These are phyloP conservation scores for Cladochytrium replicatum DNA, from an alignment of 192 early-diverging fungal genomes.

Conservation along the genomic window DNA sequence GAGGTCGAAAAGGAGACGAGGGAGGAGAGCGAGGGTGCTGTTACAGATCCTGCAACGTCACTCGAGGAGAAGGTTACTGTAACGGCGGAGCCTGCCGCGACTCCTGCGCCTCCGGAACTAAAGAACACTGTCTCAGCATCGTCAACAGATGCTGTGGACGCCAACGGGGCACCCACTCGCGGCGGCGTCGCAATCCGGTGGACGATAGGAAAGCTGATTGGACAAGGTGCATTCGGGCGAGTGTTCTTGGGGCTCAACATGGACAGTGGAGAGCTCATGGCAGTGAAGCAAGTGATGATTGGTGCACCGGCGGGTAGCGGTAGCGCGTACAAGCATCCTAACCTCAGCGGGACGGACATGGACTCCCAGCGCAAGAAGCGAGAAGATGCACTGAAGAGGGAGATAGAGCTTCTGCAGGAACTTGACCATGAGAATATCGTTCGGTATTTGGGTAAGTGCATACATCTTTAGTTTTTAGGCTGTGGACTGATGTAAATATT, in stretches of 20 bases:
- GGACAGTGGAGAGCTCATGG: constrained; percentile 72
- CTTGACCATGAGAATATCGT: constrained; percentile 93
- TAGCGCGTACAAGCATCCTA: not conserved
- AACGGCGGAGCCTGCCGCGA: too few relatives aligned
- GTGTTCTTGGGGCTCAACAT: constrained; percentile 90
- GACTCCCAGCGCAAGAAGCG: not conserved
- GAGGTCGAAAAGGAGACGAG: too few relatives aligned
- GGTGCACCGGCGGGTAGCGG: not conserved
- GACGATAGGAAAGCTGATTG: constrained; percentile 90
- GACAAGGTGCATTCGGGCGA: constrained; percentile 83
- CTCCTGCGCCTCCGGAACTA: too few relatives aligned
- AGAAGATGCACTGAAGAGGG: constrained; percentile 75
- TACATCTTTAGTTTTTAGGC: not conserved
- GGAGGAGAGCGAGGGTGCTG: too few relatives aligned
- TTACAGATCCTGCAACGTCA: too few relatives aligned
- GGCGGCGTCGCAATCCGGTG: constrained; percentile 68
- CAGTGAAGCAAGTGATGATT: constrained; percentile 42
- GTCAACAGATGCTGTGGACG: too few relatives aligned
- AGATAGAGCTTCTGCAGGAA: constrained; percentile 85
- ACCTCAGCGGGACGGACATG: too few relatives aligned
- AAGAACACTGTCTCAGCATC: too few relatives aligned
- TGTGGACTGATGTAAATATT: not conserved
- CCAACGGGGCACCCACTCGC: too few relatives aligned
- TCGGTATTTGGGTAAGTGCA: constrained; percentile 83
- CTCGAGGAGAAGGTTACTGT: too few relatives aligned